Conservation (phyloP, 345 rosid species). For the Lumnitzera racemosa region DNA sequence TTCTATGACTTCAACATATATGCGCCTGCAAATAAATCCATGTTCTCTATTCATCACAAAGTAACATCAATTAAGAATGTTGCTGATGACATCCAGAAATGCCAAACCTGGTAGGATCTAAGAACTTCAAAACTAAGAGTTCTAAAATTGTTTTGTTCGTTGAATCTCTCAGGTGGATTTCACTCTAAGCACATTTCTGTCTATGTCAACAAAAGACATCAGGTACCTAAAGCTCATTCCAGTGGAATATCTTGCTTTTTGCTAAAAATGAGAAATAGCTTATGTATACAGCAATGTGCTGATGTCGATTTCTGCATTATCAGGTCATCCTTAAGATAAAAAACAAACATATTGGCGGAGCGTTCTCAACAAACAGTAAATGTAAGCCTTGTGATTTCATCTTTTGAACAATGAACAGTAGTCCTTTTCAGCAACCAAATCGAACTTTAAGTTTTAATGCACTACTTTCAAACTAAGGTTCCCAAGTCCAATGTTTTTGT, state of each 20-base stretch:
- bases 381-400: conserved; percentile 25
- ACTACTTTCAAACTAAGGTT: not conserved
- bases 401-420: no score
- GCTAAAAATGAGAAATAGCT: not conserved
- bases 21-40: no score
- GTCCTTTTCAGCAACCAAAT: no score
- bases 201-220: conserved; percentile 70
- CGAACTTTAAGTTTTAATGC: not conserved
- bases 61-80: no score
- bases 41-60: no score
- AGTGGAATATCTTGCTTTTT: not conserved
- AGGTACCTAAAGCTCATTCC: conserved; percentile 28
- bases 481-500: not conserved
- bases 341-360: conserved; percentile 89
- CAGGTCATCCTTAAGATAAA: conserved; percentile 73
- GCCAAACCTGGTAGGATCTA: no score
- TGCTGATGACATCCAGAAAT: no score
- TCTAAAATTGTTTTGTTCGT: not conserved
- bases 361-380: conserved; percentile 84
- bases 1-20: no score
- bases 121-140: not conserved
- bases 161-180: conserved; percentile 44
- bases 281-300: not conserved
- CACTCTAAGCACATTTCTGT: conserved; percentile 55
- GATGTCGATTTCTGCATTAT: not conserved